Percentiles rank a stretch among this genome's conserved stretches.
phyloP scores from a whole-genome alignment of 345 rosid genomes.

The Moricandia arvensis region DNA sequence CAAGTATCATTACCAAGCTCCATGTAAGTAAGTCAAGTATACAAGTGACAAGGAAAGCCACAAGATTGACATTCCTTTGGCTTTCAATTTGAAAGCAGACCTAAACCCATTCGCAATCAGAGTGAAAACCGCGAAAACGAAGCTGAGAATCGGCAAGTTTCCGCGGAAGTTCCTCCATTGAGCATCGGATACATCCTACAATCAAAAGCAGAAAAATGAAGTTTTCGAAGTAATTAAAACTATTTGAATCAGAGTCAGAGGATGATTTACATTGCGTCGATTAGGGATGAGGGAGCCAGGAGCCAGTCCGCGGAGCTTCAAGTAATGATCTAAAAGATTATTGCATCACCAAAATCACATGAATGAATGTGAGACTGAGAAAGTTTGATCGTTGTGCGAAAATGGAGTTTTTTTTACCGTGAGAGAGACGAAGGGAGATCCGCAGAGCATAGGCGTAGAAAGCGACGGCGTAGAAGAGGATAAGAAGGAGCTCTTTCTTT shows the following conservation, averaged over 20 bases:
- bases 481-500: slow-evolving; percentile 48
- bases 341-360: not conserved
- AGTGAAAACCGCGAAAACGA: slow-evolving; percentile 58
- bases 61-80: slow-evolving; percentile 61
- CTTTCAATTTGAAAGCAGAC: slow-evolving; percentile 44
- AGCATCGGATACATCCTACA: slow-evolving; percentile 75
- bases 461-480: slow-evolving; percentile 55
- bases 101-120: slow-evolving; percentile 48
- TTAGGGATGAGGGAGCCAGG: slow-evolving; percentile 63
- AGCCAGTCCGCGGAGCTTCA: slow-evolving; percentile 61
- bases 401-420: slow-evolving; percentile 43
- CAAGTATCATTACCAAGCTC: slow-evolving; percentile 65
- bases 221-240: not conserved
- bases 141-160: slow-evolving; percentile 66
- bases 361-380: not conserved
- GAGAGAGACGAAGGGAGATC: slow-evolving; percentile 73
- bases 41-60: slow-evolving; percentile 72
- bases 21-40: slow-evolving; percentile 75
- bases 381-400: not conserved
- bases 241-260: not conserved
- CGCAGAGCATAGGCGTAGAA: slow-evolving; percentile 57
- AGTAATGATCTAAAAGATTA: slow-evolving; percentile 51
- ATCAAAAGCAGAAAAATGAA: not conserved
- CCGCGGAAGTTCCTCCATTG: slow-evolving; percentile 90
- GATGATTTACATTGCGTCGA: slow-evolving; percentile 50